These are phyloP conservation scores for Boechera stricta DNA, from an alignment of 345 rosid genomes.

Conservation along the genomic window DNA sequence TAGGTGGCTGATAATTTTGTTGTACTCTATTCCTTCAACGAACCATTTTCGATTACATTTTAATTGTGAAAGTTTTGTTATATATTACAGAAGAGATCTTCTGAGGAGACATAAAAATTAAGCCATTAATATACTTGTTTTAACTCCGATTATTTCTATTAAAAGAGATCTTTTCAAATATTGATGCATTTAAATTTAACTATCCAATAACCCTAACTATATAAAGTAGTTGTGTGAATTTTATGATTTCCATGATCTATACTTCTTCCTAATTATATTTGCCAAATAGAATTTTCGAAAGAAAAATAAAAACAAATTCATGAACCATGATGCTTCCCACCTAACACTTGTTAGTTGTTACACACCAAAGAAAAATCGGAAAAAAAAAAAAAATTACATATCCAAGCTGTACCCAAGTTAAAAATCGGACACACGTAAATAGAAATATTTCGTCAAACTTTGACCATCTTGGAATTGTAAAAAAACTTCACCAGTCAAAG, in stretches of 20 bases:
- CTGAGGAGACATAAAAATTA: not conserved
- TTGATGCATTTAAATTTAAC: not conserved
- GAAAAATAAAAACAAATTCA: too few species aligned
- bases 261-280: not conserved
- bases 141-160: not conserved
- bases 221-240: too few species aligned
- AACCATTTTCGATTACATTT: not conserved
- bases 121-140: not conserved
- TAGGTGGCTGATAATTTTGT: not conserved
- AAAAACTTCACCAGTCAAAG: slow-evolving; percentile 43
- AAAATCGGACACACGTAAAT: slow-evolving; percentile 38
- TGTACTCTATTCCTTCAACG: slow-evolving; percentile 8
- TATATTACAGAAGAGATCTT: not conserved
- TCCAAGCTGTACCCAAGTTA: slow-evolving; percentile 38
- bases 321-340: slow-evolving; percentile 30
- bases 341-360: slow-evolving; percentile 42
- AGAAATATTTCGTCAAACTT: slow-evolving; percentile 45
- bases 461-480: slow-evolving; percentile 45
- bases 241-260: too few species aligned
- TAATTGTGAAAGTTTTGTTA: not conserved
- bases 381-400: not conserved
- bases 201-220: too few species aligned
- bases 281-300: not conserved
- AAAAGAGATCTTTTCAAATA: not conserved
- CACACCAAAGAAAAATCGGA: not conserved